Percentiles rank a stretch among this genome's conserved stretches.
These are phyloP conservation scores for Zizania latifolia DNA, from an alignment of 176 grass and related monocot species.

Conservation along the genomic window DNA sequence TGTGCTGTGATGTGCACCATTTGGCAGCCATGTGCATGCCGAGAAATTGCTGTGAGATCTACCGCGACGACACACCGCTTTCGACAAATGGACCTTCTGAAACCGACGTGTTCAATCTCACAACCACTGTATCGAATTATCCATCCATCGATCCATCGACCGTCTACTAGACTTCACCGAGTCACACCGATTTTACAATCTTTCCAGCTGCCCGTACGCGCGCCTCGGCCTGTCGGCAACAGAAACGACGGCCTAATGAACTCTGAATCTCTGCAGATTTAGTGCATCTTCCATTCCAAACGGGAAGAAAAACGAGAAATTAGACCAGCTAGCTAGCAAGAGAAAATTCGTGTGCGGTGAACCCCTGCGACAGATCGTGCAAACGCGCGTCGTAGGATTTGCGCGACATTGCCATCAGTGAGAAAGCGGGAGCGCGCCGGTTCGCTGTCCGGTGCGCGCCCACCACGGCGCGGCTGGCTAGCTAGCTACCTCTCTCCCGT, in stretches of 20 bases:
- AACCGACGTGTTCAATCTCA: too few relatives aligned
- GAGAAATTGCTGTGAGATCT: too few relatives aligned
- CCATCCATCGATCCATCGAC: neutral
- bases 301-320: neutral
- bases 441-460: neutral
- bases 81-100: too few relatives aligned
- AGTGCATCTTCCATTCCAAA: neutral
- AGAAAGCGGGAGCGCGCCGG: neutral
- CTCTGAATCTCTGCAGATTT: neutral
- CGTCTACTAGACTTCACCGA: neutral
- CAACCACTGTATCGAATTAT: neutral
- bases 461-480: neutral
- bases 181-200: too few relatives aligned
- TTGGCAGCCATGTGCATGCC: too few relatives aligned
- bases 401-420: conserved; percentile 23
- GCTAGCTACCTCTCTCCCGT: neutral
- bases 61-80: too few relatives aligned
- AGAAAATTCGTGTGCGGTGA: conserved; percentile 8
- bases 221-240: neutral
- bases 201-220: too few relatives aligned
- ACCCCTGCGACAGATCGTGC: neutral
- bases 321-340: rapidly evolving
- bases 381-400: neutral
- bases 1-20: too few relatives aligned
- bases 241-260: neutral